Conservation (phyloP, 106 monocot species). For the Chionographis japonica region DNA sequence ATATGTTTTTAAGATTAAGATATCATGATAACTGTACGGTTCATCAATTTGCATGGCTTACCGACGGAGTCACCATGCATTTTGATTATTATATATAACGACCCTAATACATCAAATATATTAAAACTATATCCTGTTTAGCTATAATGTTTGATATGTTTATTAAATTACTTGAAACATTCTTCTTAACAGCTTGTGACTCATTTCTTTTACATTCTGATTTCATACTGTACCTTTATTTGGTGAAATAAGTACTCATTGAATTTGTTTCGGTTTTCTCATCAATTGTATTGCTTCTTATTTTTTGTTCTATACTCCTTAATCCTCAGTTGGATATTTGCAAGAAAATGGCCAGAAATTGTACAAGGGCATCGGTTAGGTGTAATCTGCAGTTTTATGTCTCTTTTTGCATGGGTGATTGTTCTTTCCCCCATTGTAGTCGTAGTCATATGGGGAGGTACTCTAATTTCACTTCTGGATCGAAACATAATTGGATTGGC, state of each 20-base stretch:
- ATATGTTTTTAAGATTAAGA: too few relatives aligned
- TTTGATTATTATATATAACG: too few relatives aligned
- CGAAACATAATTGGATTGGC: constrained; percentile 82
- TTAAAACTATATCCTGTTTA: too few relatives aligned
- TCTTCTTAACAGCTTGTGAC: background rate
- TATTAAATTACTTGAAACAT: background rate
- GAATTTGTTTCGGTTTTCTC: background rate
- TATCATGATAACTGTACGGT: too few relatives aligned
- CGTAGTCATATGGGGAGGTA: constrained; percentile 69
- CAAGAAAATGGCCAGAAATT: constrained; percentile 94
- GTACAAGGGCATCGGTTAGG: constrained; percentile 66
- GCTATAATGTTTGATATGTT: background rate
- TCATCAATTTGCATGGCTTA: background rate
- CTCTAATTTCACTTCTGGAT: constrained; percentile 58
- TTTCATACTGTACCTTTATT: background rate
- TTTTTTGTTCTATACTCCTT: constrained; percentile 5
- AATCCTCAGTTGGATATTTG: constrained; percentile 87
- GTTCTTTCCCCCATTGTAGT: constrained; percentile 73
- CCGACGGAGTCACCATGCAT: too few relatives aligned
- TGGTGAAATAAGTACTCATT: background rate
- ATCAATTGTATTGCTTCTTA: background rate
- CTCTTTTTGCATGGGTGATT: constrained; percentile 56
- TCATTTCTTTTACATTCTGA: background rate
- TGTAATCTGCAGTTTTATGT: constrained; percentile 57
- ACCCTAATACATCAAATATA: too few relatives aligned